Conservation (phyloP, 2,329 filamentous ascomycete genomes). For the Sclerotinia glacialis region DNA sequence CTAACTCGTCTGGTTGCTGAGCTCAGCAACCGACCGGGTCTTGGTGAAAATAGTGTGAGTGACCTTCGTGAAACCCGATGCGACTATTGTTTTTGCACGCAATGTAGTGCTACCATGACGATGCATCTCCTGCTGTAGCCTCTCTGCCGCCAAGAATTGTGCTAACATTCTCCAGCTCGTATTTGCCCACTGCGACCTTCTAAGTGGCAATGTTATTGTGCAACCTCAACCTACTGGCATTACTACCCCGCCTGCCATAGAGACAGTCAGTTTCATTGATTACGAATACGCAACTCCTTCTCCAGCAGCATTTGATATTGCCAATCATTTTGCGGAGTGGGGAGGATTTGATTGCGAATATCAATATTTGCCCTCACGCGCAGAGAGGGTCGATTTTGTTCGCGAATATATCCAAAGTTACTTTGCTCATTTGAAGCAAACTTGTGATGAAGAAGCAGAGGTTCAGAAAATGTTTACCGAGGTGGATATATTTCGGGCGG, state of each 20-base stretch:
- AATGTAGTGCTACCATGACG: constrained; percentile 16
- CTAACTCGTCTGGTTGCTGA: constrained; percentile 66
- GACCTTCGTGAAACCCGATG: constrained; percentile 24
- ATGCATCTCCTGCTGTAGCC: constrained; percentile 5
- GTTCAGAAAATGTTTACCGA: constrained; percentile 69
- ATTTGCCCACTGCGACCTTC: constrained; percentile 91
- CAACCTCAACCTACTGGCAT: constrained; percentile 48
- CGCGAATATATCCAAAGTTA: constrained; percentile 79
- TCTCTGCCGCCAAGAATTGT: background rate
- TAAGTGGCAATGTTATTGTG: constrained; percentile 96
- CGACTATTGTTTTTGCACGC: constrained; percentile 11
- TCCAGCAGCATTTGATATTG: constrained; percentile 91
- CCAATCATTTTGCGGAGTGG: constrained; percentile 99
- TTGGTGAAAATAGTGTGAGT: constrained; percentile 72
- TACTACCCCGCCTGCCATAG: constrained; percentile 41
- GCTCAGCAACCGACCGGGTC: constrained; percentile 72
- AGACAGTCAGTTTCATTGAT: constrained; percentile 82
- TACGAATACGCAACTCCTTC: constrained; percentile 97
- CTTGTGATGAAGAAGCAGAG: constrained; percentile 56
- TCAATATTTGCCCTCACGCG: constrained; percentile 72
- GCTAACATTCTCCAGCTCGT: constrained; percentile 59
- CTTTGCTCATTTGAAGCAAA: constrained; percentile 50
- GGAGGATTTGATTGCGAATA: constrained; percentile 95
- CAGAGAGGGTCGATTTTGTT: constrained; percentile 77
- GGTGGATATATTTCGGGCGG: constrained; percentile 81